Evolutionary conservation across 208 protist species (phyloP).

Genomic region (Leishmania guyanensis): DNA sequence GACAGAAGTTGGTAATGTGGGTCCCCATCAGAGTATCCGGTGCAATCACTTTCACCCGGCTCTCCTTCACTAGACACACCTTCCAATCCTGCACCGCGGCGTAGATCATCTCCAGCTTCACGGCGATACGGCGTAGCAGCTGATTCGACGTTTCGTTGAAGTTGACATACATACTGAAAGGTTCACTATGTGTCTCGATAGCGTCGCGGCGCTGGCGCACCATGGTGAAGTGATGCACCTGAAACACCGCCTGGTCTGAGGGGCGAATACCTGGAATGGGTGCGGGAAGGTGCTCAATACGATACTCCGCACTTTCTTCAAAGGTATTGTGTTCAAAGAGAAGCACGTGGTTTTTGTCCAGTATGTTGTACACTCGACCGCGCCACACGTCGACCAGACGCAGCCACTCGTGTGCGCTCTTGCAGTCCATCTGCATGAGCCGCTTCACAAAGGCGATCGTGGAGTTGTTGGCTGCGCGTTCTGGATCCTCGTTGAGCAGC

Average conservation of each 20-base stretch:
- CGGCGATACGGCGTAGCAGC: constrained; percentile 68
- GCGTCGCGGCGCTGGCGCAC: constrained; percentile 59
- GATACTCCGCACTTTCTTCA: constrained; percentile 89
- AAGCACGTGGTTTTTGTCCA: constrained; percentile 67
- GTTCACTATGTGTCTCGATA: constrained; percentile 84
- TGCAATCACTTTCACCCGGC: constrained; percentile 58
- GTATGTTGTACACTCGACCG: constrained; percentile 83
- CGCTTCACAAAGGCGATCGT: constrained; percentile 34
- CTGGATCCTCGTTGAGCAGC: constrained; percentile 20
- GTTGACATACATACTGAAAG: constrained; percentile 81
- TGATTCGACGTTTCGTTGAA: constrained; percentile 55
- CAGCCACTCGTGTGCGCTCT: constrained; percentile 66
- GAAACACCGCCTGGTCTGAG: constrained; percentile 62
- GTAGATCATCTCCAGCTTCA: constrained; percentile 71
- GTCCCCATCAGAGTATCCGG: constrained; percentile 62
- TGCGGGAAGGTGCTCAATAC: constrained; percentile 73
- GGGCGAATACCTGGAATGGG: constrained; percentile 49
- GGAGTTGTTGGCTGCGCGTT: constrained; percentile 15
- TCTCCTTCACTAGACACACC: constrained; percentile 79
- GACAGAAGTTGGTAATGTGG: constrained; percentile 65
- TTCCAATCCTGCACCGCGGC: constrained; percentile 85
- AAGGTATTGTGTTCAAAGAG: constrained; percentile 79
- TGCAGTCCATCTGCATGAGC: constrained; percentile 40
- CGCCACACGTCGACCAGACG: constrained; percentile 88
- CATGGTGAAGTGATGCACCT: constrained; percentile 84